These are phyloP conservation scores for Pichia sp. DNA, from an alignment of 1,139 yeast species.

Conservation along the genomic window DNA sequence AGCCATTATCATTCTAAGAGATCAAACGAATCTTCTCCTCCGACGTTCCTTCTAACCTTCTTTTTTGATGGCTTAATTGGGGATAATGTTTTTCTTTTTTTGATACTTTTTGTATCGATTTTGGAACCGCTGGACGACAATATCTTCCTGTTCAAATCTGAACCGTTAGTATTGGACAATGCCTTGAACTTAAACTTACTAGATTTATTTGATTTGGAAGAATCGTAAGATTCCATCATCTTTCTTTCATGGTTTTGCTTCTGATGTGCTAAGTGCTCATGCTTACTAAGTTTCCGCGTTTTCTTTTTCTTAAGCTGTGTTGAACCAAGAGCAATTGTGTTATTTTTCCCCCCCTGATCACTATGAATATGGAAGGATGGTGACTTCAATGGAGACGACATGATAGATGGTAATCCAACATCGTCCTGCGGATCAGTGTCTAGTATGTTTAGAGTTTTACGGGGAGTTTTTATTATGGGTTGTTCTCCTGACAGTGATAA, in stretches of 20 bases:
- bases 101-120: not conserved
- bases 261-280: conserved; percentile 3
- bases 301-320: not conserved
- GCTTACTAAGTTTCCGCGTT: not conserved
- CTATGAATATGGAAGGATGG: conserved; percentile 16
- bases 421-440: conserved; percentile 16
- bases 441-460: conserved; percentile 9
- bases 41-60: conserved; percentile 16
- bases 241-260: conserved; percentile 11
- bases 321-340: conserved; percentile 11
- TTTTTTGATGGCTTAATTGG: conserved; percentile 17
- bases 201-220: not conserved
- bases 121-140: not conserved
- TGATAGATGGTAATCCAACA: conserved; percentile 12
- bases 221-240: not conserved
- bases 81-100: conserved; percentile 14
- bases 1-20: conserved; percentile 5
- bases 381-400: conserved; percentile 17
- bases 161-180: conserved; percentile 4
- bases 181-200: conserved; percentile 5
- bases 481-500: not conserved
- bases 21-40: conserved; percentile 16
- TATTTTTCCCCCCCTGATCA: conserved; percentile 10
- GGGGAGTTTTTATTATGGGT: conserved; percentile 8
- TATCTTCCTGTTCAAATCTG: conserved; percentile 10